Evolutionary conservation across 257 asterid genomes (phyloP).

Genomic region (Solanum piurae): DNA sequence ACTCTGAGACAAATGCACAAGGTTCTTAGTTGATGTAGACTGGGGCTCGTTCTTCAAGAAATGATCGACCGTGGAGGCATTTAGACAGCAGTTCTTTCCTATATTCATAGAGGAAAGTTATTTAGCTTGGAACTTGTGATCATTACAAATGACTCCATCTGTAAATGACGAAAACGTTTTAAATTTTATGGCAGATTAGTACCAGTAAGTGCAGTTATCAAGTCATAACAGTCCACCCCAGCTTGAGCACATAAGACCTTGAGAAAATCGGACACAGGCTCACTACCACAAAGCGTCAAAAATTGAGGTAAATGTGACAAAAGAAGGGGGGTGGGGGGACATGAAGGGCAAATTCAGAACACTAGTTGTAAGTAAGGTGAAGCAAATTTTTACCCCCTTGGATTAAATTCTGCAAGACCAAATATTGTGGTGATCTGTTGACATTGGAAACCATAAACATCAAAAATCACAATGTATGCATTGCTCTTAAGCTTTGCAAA

Average conservation of each 20-base stretch:
- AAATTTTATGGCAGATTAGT: neutral
- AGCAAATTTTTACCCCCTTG: slow-evolving; percentile 37
- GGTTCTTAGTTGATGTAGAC: slow-evolving; percentile 74
- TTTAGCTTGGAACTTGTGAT: neutral
- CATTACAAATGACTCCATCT: neutral
- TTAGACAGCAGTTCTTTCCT: slow-evolving; percentile 84
- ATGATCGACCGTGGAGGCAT: slow-evolving; percentile 41
- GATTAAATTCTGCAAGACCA: slow-evolving; percentile 80
- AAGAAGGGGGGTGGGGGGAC: neutral
- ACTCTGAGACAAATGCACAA: slow-evolving; percentile 86
- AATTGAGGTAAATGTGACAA: too few relatives aligned
- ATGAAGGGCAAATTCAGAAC: neutral
- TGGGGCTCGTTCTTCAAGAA: slow-evolving; percentile 70
- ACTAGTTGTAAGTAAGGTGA: neutral
- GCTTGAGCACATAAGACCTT: slow-evolving; percentile 31
- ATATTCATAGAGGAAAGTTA: neutral
- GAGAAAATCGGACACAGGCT: slow-evolving; percentile 29
- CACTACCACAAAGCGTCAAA: slow-evolving; percentile 4
- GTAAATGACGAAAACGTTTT: neutral
- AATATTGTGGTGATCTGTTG: slow-evolving; percentile 52
- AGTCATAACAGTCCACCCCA: slow-evolving; percentile 62
- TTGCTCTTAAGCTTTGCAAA: neutral
- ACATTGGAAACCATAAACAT: neutral
- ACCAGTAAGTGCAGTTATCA: slow-evolving; percentile 66
- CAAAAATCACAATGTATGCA: neutral